Evolutionary conservation across 2,329 filamentous ascomycete genomes (phyloP).

Genomic region (Paecilomyces sp.): DNA sequence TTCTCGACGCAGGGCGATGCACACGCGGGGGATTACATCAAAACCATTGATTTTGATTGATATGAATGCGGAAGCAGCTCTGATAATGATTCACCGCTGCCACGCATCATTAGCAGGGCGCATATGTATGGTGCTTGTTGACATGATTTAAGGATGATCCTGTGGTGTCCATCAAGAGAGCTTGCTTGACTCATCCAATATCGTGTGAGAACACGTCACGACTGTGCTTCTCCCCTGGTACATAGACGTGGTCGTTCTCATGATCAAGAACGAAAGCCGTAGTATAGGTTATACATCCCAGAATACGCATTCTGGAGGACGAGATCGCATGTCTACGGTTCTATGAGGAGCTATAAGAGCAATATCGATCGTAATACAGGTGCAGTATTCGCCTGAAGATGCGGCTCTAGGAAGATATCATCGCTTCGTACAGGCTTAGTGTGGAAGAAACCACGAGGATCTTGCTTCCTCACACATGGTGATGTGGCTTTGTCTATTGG

Average conservation of each 20-base stretch:
- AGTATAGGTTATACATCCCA: not conserved
- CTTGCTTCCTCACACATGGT: too few relatives aligned
- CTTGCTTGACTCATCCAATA: not conserved
- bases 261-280: not conserved
- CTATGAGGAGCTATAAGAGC: not conserved
- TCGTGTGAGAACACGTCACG: not conserved
- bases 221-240: not conserved
- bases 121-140: not conserved
- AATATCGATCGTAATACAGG: not conserved
- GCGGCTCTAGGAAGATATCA: not conserved
- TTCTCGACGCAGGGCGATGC: not conserved
- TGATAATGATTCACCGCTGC: not conserved
- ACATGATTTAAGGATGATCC: not conserved
- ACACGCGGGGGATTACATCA: not conserved
- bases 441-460: not conserved
- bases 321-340: not conserved
- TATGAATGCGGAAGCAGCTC: not conserved
- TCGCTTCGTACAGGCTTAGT: not conserved
- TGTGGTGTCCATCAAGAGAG: not conserved
- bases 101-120: not conserved
- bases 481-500: too few relatives aligned
- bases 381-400: not conserved
- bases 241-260: not conserved
- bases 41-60: too few relatives aligned
- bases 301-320: not conserved